These are phyloP conservation scores for Aureobasidium subglaciale DNA, from an alignment of 2,329 filamentous ascomycete genomes.

Conservation along the genomic window DNA sequence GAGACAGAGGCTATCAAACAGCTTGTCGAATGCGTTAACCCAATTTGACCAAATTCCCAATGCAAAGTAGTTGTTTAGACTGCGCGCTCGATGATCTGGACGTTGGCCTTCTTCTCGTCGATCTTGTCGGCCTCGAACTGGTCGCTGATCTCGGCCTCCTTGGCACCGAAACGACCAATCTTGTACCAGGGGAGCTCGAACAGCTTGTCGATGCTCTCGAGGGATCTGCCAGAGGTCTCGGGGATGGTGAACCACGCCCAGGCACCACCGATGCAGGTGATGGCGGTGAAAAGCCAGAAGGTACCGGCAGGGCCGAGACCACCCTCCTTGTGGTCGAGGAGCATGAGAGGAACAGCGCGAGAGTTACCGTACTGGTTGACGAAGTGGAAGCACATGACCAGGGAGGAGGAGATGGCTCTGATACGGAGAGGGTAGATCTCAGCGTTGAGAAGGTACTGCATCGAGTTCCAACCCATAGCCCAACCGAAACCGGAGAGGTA, in stretches of 20 bases:
- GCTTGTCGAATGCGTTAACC: neutral
- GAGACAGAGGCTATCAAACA: neutral
- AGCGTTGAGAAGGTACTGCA: constrained; percentile 66
- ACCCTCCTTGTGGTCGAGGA: constrained; percentile 40
- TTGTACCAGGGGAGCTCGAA: constrained; percentile 68
- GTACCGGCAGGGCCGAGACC: constrained; percentile 52
- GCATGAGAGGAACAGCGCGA: constrained; percentile 68
- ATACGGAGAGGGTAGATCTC: constrained; percentile 72
- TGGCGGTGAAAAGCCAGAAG: constrained; percentile 65
- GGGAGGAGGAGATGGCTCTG: constrained; percentile 61
- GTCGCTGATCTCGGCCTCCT: constrained; percentile 18
- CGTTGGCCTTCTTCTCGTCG: constrained; percentile 14
- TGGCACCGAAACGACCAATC: constrained; percentile 46
- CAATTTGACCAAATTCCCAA: neutral
- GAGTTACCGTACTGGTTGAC: constrained; percentile 72
- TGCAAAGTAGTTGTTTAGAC: neutral
- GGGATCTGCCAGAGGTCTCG: constrained; percentile 57
- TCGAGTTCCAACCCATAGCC: constrained; percentile 65
- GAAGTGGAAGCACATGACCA: constrained; percentile 74
- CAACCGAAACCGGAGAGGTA: constrained; percentile 60
- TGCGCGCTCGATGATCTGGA: constrained; percentile 13
- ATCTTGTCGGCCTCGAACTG: constrained; percentile 10
- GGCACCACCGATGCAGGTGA: constrained; percentile 57
- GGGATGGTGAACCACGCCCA: constrained; percentile 70
- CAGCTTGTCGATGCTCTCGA: constrained; percentile 65